Evolutionary conservation across 495 filamentous ascomycete genomes (phyloP).

Genomic region (Symbiotaphrina buchneri): DNA sequence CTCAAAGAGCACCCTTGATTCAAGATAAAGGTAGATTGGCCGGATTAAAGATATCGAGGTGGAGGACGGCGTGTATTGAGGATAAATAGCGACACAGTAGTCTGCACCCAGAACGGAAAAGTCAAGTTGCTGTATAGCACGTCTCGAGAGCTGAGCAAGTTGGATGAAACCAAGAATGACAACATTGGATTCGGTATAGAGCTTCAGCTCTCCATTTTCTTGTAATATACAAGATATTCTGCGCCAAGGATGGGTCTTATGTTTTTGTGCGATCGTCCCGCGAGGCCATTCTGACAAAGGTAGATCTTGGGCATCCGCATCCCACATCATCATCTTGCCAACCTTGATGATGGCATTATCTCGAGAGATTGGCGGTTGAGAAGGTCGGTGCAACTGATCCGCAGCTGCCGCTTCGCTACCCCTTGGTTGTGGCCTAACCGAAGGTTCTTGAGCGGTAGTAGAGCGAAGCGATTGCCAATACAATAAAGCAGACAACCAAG

Average conservation of each 20-base stretch:
- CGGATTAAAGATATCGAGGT: constrained; percentile 38
- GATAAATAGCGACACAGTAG: constrained; percentile 84
- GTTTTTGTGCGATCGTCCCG: constrained; percentile 12
- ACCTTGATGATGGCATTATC: constrained; percentile 90
- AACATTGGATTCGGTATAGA: constrained; percentile 65
- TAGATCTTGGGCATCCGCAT: constrained; percentile 33
- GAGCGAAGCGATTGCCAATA: constrained; percentile 86
- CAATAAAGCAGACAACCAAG: constrained; percentile 80
- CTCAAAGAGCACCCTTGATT: constrained; percentile 75
- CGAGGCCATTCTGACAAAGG: constrained; percentile 25
- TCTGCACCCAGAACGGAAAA: constrained; percentile 85
- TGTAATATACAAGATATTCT: constrained; percentile 81
- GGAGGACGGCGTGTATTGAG: constrained; percentile 48
- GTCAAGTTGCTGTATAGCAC: constrained; percentile 74
- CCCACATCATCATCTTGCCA: constrained; percentile 83
- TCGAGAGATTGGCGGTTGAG: constrained; percentile 36
- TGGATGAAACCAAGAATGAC: constrained; percentile 62
- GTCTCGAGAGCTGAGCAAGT: constrained; percentile 71
- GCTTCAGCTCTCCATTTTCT: constrained; percentile 86
- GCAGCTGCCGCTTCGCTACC: constrained; percentile 42
- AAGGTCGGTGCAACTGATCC: constrained; percentile 22
- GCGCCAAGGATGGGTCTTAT: constrained; percentile 45
- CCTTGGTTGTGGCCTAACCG: no score
- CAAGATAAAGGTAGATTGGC: constrained; percentile 68
- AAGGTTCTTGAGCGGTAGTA: constrained; percentile 47